Percentiles rank a stretch among this genome's conserved stretches.
Conservation (phyloP, 306 rosid genomes). For the Begonia peltatifolia region DNA sequence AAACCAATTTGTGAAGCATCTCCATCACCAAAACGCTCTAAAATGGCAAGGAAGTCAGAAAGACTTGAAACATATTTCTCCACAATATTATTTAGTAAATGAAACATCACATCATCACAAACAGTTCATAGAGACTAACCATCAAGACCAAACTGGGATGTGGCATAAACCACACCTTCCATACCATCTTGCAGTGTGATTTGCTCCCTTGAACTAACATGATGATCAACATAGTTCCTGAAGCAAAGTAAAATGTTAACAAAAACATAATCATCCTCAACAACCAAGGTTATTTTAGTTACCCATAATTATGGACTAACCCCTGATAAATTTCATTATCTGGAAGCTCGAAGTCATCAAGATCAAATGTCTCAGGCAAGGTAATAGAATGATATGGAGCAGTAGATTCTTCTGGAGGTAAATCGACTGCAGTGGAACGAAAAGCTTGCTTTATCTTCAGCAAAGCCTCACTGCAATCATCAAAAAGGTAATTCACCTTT, state of each 20-base stretch:
- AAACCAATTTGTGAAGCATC: conserved; percentile 97
- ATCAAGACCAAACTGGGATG: conserved; percentile 96
- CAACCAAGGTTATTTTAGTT: conserved; percentile 5
- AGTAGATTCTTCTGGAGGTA: conserved; percentile 99
- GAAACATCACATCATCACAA: conserved; percentile 3
- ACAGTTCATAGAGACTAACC: conserved; percentile 36
- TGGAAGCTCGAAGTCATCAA: conserved; percentile 98
- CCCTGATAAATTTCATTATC: conserved; percentile 86
- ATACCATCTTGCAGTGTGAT: conserved; percentile 91
- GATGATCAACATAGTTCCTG: conserved; percentile 95
- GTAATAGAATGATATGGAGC: conserved; percentile 99
- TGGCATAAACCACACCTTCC: conserved; percentile 87
- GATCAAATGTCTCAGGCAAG: conserved; percentile 97
- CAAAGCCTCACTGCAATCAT: conserved; percentile 99
- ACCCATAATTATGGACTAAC: conserved; percentile 33
- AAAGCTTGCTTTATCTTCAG: conserved; percentile 99
- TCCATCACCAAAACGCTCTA: conserved; percentile 99
- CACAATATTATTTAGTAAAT: conserved; percentile 5
- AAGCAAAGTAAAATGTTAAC: conserved; percentile 25
- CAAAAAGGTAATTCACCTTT: conserved; percentile 98
- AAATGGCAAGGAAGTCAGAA: conserved; percentile 14
- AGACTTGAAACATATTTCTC: background rate
- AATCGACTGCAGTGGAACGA: conserved; percentile 92
- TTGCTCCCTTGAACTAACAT: conserved; percentile 86
- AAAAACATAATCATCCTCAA: conserved; percentile 3